Percentiles rank a stretch among this genome's conserved stretches.
Evolutionary conservation across 306 rosid species (phyloP).

Genomic region (Mucuna pruriens): DNA sequence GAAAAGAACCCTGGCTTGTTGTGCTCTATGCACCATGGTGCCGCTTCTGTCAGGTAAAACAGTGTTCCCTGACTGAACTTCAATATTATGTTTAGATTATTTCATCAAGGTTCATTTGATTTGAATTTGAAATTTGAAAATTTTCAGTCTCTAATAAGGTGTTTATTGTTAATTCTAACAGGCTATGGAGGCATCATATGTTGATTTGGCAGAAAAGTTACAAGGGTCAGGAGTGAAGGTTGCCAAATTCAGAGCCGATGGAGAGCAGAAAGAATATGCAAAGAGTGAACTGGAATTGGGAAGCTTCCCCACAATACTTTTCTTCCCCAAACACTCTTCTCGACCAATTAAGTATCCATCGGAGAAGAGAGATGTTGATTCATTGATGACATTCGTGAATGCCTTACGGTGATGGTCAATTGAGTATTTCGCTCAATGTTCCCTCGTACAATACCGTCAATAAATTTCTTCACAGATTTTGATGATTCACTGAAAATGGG

Average conservation of each 20-base stretch:
- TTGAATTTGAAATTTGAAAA: too few relatives aligned
- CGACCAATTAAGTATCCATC: conserved; percentile 86
- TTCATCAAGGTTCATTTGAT: not conserved
- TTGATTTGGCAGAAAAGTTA: conserved; percentile 79
- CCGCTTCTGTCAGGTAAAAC: conserved; percentile 85
- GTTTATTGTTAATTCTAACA: conserved; percentile 38
- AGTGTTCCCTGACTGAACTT: not conserved
- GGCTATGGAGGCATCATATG: conserved; percentile 88
- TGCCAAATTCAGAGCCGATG: conserved; percentile 95
- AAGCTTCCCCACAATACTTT: conserved; percentile 89
- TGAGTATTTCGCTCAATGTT: conserved; percentile 35
- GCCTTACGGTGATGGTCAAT: conserved; percentile 62
- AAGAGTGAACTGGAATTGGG: conserved; percentile 72
- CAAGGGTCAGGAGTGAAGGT: conserved; percentile 88
- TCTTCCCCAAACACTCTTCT: conserved; percentile 88
- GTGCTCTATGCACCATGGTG: conserved; percentile 99
- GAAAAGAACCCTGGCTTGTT: conserved; percentile 88
- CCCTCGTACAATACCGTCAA: not conserved
- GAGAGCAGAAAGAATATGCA: conserved; percentile 86
- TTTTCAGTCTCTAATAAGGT: not conserved
- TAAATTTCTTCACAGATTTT: conserved; percentile 40
- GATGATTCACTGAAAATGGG: conserved; percentile 39
- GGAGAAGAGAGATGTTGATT: conserved; percentile 92
- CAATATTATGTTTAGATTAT: not conserved
- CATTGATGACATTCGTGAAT: conserved; percentile 79